Base-by-base conservation (phyloP, 73 alveolate species). In the Paraurostyla sp. region DNA sequence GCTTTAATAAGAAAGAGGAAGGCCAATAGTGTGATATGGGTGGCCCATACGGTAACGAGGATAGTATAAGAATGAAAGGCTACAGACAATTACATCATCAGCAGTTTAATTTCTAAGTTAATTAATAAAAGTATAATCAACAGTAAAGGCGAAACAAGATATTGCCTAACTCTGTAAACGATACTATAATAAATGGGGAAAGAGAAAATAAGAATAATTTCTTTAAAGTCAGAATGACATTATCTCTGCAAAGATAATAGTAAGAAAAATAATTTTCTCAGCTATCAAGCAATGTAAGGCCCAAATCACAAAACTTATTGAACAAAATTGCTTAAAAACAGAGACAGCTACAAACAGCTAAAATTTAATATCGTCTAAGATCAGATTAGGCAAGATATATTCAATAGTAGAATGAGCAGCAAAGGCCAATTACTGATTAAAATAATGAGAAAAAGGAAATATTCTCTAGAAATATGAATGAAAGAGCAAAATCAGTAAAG, bases 381-480 rank as follows among this genome's bases (percentile, higher is more conserved):
- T n/a, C n/a, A n/a, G n/a, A n/a, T n/a, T n/a, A n/a, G n/a, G n/a
- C n/a, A n/a, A n/a, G n/a, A n/a, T n/a, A n/a, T n/a, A n/a, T n/a
- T n/a, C n/a, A n/a, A n/a, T n/a, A n/a, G n/a, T n/a, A n/a, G n/a
- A n/a, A n/a, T n/a, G n/a, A n/a, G n/a, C n/a, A n/a, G n/a, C n/a
- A n/a, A n/a, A n/a, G n/a, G n/a, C n/a, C n/a, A n/a, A n/a, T n/a
- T n/a, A 40, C 36, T 65, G 50, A 27, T 27, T 11, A 65, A 65
- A 36, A 6, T 65, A 7, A 22, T 3, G 7, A 65, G 82, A 65
- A 4, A 65, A 7, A 65, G 41, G 82, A 65, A 38, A 65, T 65
- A 7, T 65, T 65, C 58, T 65, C 82, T 38, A 65, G 82, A 65
- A 65, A 65, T 40, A 35, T 65, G 46, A 65, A 65, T 52, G 13